Conservation (phyloP, 129 eudicot genomes). For the Pittosporum tobira region DNA sequence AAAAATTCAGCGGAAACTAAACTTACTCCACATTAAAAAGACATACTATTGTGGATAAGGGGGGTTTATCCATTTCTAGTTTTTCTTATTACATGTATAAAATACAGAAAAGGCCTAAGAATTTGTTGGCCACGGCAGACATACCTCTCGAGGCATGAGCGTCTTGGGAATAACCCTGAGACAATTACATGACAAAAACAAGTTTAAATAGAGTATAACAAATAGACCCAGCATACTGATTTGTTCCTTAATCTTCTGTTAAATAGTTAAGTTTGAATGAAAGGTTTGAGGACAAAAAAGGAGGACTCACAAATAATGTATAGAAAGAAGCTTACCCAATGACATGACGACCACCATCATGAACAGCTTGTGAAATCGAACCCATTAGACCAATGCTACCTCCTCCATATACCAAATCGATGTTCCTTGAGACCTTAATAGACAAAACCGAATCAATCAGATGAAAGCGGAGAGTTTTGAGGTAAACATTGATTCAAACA, state of each 20-base stretch:
- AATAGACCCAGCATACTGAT: slow-evolving; percentile 26
- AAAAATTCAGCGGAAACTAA: background rate
- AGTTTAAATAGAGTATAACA: slow-evolving; percentile 25
- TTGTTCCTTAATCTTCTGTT: slow-evolving; percentile 19
- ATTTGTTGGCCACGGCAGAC: slow-evolving; percentile 46
- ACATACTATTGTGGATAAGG: background rate
- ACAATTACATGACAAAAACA: slow-evolving; percentile 78
- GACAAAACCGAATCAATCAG: slow-evolving; percentile 17
- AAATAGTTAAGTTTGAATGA: slow-evolving; percentile 11
- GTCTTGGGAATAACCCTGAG: slow-evolving; percentile 99
- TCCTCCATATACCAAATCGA: slow-evolving; percentile 98
- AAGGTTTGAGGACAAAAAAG: slow-evolving; percentile 22
- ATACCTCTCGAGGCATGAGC: slow-evolving; percentile 99
- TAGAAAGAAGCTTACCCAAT: slow-evolving; percentile 52
- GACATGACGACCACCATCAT: slow-evolving; percentile 97
- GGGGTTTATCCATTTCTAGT: background rate
- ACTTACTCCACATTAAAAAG: background rate
- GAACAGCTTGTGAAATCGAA: slow-evolving; percentile 93
- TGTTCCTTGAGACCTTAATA: slow-evolving; percentile 85
- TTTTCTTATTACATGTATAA: background rate
- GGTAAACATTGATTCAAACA: background rate
- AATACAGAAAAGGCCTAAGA: slow-evolving; percentile 28
- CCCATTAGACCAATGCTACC: slow-evolving; percentile 99
- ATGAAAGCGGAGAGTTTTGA: background rate
- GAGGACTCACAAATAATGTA: background rate